Evolutionary conservation across 257 asterid genomes (phyloP), one percentile per base, ranked within the genome.

Genomic region (Jasminum sambac): DNA sequence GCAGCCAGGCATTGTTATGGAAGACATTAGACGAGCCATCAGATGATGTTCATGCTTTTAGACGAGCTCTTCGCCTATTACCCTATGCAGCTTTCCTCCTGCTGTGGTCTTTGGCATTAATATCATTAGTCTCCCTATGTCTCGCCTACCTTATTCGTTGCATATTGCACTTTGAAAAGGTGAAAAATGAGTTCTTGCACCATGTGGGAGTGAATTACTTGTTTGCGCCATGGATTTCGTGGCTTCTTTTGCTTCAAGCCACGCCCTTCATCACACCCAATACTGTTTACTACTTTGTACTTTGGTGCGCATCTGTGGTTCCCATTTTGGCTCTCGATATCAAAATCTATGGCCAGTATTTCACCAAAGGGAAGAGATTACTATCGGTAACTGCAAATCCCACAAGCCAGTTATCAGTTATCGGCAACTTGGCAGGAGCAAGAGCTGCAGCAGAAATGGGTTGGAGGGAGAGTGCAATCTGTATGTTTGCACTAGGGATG

Each of bases 381-480:
- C 24, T 89, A 10, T 77, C 84, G 11, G 83, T 82, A 6, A 89
- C 77, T 59, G 91, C 93, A 0, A 89, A 89, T 36, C 93, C 96
- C 2, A 74, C 90, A n/a, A 89, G 87, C 82, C 93, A 86, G 44
- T 77, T 87, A 37, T 79, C 93, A 0, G 83, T 89, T 38, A 78
- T 89, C 11, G 93, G 91, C 0, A 89, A 86, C 82, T 72, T 89
- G 69, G 88, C 82, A 1, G 89, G 89, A 12, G 81, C 91, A 0
- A 84, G 96, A 19, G 91, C 93, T 48, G 91, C 91, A 19, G 87
- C 96, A 0, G 68, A 83, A 82, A 87, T 87, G 91, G 88, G 80
- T 63, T 89, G 96, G 91, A 63, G 4, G 0, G 91, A 89, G 41
- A 65, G 82, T 2, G 78, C 91, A 0, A 36, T 84, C 2, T 73